phyloP scores from a whole-genome alignment of 805 yeast species.

The Cyberlindnera americana region DNA sequence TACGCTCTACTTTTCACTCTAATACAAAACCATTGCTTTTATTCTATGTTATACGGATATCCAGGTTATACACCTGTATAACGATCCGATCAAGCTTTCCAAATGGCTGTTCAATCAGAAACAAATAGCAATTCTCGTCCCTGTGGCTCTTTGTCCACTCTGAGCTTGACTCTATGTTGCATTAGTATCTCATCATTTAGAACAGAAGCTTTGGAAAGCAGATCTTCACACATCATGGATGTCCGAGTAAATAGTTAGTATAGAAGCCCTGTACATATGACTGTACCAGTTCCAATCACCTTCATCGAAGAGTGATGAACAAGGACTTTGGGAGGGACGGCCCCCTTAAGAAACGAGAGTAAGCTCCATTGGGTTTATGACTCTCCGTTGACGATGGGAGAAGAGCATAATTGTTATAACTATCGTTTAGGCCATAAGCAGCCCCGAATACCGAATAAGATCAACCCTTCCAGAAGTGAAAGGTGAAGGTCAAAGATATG shows the following conservation, averaged over 20 bases:
- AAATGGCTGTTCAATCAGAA: conserved; percentile 22
- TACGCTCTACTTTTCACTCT: no score
- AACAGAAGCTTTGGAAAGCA: background rate
- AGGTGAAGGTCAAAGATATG: conserved; percentile 12
- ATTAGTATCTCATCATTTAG: conserved; percentile 67
- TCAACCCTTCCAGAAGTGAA: conserved; percentile 10
- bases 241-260: conserved; percentile 6
- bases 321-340: conserved; percentile 33
- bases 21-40: no score
- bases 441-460: conserved; percentile 59
- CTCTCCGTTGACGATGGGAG: conserved; percentile 8
- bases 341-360: conserved; percentile 63
- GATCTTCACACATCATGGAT: background rate
- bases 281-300: conserved; percentile 41
- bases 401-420: conserved; percentile 62
- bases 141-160: conserved; percentile 44
- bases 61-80: conserved; percentile 23
- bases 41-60: no score
- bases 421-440: conserved; percentile 53
- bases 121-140: conserved; percentile 67
- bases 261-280: conserved; percentile 61
- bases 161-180: conserved; percentile 93
- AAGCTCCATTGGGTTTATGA: conserved; percentile 81
- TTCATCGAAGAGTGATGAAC: background rate
- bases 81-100: background rate